phyloP scores from a whole-genome alignment of 176 grass and related monocot genomes.

The Poa annua region DNA sequence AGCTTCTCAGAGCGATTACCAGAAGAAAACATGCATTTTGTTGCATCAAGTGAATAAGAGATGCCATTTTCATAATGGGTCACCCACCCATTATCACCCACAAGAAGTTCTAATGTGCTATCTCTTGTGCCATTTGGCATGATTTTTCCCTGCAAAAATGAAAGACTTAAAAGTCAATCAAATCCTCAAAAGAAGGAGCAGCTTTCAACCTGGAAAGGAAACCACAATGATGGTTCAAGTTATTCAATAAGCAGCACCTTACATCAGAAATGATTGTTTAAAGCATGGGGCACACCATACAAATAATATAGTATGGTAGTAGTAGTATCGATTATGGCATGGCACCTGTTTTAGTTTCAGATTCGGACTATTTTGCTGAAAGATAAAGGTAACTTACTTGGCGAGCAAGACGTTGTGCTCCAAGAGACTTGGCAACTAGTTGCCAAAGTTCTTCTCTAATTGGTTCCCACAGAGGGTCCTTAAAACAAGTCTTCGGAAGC shows the following conservation, averaged over 20 bases:
- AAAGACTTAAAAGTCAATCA: slow-evolving; percentile 14
- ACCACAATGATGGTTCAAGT: not conserved
- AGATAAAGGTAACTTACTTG: slow-evolving; percentile 63
- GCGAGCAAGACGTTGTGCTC: slow-evolving; percentile 73
- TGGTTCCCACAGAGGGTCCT: slow-evolving; percentile 77
- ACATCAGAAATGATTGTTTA: not conserved
- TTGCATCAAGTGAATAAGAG: slow-evolving; percentile 85
- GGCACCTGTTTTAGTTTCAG: slow-evolving; percentile 4
- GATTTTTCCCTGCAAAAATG: slow-evolving; percentile 70
- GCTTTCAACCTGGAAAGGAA: not conserved
- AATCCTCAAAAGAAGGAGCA: slow-evolving; percentile 30
- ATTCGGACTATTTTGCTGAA: not conserved
- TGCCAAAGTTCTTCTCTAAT: slow-evolving; percentile 85
- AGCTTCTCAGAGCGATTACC: slow-evolving; percentile 94
- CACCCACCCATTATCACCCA: slow-evolving; percentile 78
- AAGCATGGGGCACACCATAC: not conserved
- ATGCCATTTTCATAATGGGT: slow-evolving; percentile 89
- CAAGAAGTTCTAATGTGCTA: slow-evolving; percentile 81
- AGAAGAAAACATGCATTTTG: slow-evolving; percentile 97
- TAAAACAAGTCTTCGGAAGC: slow-evolving; percentile 89
- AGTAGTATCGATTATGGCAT: not conserved
- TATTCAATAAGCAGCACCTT: slow-evolving; percentile 21
- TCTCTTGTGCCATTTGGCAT: slow-evolving; percentile 91
- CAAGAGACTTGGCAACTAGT: slow-evolving; percentile 70
- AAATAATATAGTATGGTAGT: not conserved